Conservation (phyloP, 2,329 filamentous ascomycete species). For the Aspergillus sp. region DNA sequence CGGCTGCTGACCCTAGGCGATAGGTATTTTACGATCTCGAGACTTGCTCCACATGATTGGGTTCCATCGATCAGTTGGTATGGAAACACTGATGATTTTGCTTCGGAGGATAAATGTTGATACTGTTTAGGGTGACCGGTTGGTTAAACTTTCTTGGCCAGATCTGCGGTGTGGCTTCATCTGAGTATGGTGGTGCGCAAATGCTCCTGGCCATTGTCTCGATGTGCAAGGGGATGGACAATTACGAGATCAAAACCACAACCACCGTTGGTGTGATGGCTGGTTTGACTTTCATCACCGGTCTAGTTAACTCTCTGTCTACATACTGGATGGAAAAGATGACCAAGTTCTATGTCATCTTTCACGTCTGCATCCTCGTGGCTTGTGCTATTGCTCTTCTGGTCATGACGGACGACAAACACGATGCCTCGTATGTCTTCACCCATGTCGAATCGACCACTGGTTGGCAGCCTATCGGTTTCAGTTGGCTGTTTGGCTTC, state of each 20-base stretch:
- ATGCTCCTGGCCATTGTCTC: conserved; percentile 7
- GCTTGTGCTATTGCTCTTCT: conserved; percentile 3
- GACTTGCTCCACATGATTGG: neutral
- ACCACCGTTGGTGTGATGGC: conserved; percentile 6
- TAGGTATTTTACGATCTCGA: conserved; percentile 2
- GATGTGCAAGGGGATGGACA: neutral
- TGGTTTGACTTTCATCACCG: neutral
- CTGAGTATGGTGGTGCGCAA: conserved; percentile 5
- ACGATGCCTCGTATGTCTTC: conserved; percentile 7
- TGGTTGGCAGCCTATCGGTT: conserved; percentile 3
- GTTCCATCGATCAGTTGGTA: conserved; percentile 6
- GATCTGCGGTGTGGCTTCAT: conserved; percentile 4
- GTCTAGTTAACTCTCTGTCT: conserved; percentile 3
- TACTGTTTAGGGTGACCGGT: neutral
- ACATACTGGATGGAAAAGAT: conserved; percentile 9
- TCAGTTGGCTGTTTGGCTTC: conserved; percentile 5
- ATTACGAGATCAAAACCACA: conserved; percentile 7
- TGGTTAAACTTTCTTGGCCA: conserved; percentile 2
- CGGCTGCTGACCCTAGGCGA: neutral
- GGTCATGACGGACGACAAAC: conserved; percentile 1
- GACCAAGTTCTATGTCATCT: conserved; percentile 8
- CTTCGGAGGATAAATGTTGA: neutral
- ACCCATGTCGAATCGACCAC: neutral
- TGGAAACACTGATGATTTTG: neutral
- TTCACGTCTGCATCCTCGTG: conserved; percentile 1